Conservation (phyloP, 2,329 filamentous ascomycete species). For the Penicillium sp. region DNA sequence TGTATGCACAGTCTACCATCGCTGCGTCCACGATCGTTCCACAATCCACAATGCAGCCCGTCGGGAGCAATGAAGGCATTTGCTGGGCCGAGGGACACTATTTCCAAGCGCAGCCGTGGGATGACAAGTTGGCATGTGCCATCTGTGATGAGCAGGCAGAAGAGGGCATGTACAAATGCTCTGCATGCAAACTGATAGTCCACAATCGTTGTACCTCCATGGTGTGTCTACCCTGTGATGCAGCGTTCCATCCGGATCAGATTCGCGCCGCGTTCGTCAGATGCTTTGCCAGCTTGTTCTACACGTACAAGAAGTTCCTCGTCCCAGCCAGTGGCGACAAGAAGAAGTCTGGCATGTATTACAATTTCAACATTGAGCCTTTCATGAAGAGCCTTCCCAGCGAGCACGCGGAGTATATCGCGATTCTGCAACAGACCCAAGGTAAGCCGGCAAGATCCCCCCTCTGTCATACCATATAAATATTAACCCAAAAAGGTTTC, state of each 20-base stretch:
- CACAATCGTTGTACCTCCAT: conserved; percentile 61
- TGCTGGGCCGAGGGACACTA: conserved; percentile 52
- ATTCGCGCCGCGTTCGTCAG: conserved; percentile 67
- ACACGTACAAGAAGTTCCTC: conserved; percentile 66
- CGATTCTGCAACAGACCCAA: conserved; percentile 64
- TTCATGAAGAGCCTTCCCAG: conserved; percentile 64
- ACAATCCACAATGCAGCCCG: conserved; percentile 40
- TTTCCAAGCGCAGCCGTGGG: conserved; percentile 45
- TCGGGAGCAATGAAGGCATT: conserved; percentile 43
- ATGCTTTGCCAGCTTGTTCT: conserved; percentile 67
- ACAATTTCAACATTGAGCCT: conserved; percentile 66
- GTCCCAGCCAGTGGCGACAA: conserved; percentile 59
- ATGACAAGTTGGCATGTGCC: conserved; percentile 46
- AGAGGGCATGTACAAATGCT: conserved; percentile 54
- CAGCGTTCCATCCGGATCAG: conserved; percentile 65
- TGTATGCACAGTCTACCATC: conserved; percentile 52
- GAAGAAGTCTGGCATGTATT: conserved; percentile 61
- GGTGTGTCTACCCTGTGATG: conserved; percentile 65
- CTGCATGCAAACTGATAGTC: conserved; percentile 50
- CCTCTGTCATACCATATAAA: not conserved
- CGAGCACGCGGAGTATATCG: conserved; percentile 64
- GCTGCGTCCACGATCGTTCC: conserved; percentile 53
- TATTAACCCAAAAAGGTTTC: conserved; percentile 46
- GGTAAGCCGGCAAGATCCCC: conserved; percentile 35
- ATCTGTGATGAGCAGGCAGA: conserved; percentile 59